phyloP scores from a whole-genome alignment of 345 rosid genomes.

The Balakata baccata region DNA sequence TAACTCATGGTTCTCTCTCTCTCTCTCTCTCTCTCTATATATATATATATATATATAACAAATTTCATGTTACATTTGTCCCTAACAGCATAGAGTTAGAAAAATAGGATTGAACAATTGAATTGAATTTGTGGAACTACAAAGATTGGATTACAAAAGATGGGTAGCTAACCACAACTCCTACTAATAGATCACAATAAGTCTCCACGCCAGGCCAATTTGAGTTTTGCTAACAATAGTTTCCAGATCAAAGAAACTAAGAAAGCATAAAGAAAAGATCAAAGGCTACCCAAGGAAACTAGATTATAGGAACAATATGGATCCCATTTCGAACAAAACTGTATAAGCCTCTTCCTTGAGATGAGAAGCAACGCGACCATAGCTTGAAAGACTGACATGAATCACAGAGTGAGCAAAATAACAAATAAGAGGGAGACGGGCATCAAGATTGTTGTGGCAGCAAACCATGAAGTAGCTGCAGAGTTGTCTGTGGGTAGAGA shows the following conservation, averaged over 20 bases:
- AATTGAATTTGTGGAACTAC: slow-evolving; percentile 16
- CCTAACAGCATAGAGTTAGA: neutral
- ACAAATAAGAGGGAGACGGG: slow-evolving; percentile 10
- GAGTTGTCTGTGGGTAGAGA: slow-evolving; percentile 28
- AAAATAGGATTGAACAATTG: slow-evolving; percentile 2
- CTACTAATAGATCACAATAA: neutral
- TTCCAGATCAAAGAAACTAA: neutral
- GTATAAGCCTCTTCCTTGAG: slow-evolving; percentile 4
- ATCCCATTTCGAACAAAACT: slow-evolving; percentile 15
- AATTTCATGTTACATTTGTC: neutral
- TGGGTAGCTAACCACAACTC: neutral
- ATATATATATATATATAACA: too few species aligned
- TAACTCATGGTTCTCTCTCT: neutral
- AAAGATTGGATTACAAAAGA: neutral
- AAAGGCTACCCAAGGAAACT: neutral
- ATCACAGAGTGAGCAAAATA: slow-evolving; percentile 16
- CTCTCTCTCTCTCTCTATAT: too few species aligned
- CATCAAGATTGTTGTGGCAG: slow-evolving; percentile 11
- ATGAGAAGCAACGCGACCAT: neutral
- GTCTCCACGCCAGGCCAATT: neutral
- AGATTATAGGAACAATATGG: neutral
- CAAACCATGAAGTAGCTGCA: slow-evolving; percentile 20
- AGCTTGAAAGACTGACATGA: slow-evolving; percentile 10
- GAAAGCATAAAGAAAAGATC: neutral
- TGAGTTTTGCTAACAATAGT: neutral